Evolutionary conservation across 176 grass and related monocot genomes (phyloP), one percentile per base, ranked within the genome.

Genomic region (Avena sativa): DNA sequence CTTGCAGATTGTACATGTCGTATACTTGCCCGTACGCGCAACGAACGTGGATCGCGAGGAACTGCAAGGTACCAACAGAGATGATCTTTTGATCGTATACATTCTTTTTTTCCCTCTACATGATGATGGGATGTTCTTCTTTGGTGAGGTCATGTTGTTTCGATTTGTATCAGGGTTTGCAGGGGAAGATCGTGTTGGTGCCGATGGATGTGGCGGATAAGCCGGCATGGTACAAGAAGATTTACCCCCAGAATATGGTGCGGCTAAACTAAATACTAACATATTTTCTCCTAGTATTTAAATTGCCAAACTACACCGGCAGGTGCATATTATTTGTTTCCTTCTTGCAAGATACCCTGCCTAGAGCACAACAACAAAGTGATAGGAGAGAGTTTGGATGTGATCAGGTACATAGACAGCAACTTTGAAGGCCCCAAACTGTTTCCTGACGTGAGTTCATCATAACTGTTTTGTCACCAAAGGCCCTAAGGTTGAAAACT

Each of bases 361-460:
- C 63, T 97, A 46, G 95, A 97, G 69, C 88, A 97, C 80, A 86
- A 92, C 13, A 92, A 94, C 10, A 85, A 84, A 80, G 77, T 97
- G 14, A 86, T 78, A 52, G 92, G 92, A 76, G 88, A 97, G 81
- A 94, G 92, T 21, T 83, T 94, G 65, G 87, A 97, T 86, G 20
- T 97, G 84, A 85, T 94, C 76, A 91, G 91, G 84, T 97, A 89
- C 79, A 92, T 94, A 2, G 84, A 92, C 30, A 78, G 20, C 46
- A 79, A 89, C 72, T 97, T 97, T 62, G 84, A 88, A 49, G 92
- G 92, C 25, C 92, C 90, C 40, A 53, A 64, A 71, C 51, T 97
- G 82, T 16, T 71, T 76, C 84, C 83, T 48, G 68, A 86, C 76
- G 87, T 93, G 86, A 90, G 86, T 88, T 51, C 20, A 66, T 57